Conservation (phyloP, 495 filamentous ascomycete genomes). For the Chlorociboria aeruginascens region DNA sequence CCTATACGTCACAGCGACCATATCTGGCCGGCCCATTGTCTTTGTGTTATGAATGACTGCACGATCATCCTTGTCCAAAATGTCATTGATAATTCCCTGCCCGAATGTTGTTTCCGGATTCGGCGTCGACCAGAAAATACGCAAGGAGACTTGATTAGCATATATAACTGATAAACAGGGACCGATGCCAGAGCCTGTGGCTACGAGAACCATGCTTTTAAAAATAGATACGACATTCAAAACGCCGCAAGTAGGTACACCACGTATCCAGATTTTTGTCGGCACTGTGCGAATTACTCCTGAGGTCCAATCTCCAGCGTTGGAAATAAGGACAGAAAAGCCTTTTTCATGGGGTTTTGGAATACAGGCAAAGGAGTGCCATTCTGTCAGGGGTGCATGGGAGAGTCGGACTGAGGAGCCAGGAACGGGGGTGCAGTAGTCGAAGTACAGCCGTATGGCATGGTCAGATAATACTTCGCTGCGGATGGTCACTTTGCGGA, state of each 20-base stretch:
- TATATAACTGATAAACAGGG: slow-evolving; percentile 10
- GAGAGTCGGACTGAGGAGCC: slow-evolving; percentile 32
- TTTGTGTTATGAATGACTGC: slow-evolving; percentile 35
- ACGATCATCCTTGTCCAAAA: slow-evolving; percentile 25
- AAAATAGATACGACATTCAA: slow-evolving; percentile 63
- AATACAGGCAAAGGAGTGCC: slow-evolving; percentile 75
- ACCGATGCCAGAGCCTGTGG: slow-evolving; percentile 71
- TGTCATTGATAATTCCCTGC: slow-evolving; percentile 26
- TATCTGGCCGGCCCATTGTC: slow-evolving; percentile 24
- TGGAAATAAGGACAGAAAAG: slow-evolving; percentile 62
- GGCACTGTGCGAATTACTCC: slow-evolving; percentile 49
- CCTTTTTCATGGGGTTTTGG: slow-evolving; percentile 31
- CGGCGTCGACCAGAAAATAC: slow-evolving; percentile 35
- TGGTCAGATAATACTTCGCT: slow-evolving; percentile 56
- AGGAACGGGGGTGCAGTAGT: slow-evolving; percentile 4
- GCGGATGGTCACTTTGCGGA: slow-evolving; percentile 46
- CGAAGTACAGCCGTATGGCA: slow-evolving; percentile 60
- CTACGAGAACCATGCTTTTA: slow-evolving; percentile 56
- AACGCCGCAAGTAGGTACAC: slow-evolving; percentile 49
- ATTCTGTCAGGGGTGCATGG: slow-evolving; percentile 54
- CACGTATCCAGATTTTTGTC: slow-evolving; percentile 38
- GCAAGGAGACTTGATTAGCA: not conserved
- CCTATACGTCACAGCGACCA: slow-evolving; percentile 39
- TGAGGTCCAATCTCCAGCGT: slow-evolving; percentile 49
- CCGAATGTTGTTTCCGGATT: slow-evolving; percentile 33